Percentiles rank a stretch among this genome's conserved stretches.
Evolutionary conservation across 768 basidiomycete genomes (phyloP).

Genomic region (Sarcomyxa edulis): DNA sequence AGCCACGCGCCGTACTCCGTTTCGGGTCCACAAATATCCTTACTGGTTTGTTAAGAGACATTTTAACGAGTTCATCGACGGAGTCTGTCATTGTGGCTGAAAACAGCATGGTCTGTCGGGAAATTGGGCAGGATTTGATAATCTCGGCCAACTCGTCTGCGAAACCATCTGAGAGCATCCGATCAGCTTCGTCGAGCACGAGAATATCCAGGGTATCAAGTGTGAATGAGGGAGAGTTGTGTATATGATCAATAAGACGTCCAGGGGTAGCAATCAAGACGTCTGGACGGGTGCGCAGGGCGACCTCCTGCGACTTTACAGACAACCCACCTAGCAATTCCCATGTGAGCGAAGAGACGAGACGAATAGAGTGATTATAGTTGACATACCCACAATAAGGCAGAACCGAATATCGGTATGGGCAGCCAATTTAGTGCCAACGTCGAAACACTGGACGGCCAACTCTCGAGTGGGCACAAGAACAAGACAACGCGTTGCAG

Average conservation of each 20-base stretch:
- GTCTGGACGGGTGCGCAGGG: constrained; percentile 84
- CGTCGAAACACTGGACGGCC: constrained; percentile 93
- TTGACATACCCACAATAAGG: constrained; percentile 76
- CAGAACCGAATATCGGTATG: constrained; percentile 90
- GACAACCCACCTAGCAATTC: constrained; percentile 97
- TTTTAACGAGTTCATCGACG: constrained; percentile 87
- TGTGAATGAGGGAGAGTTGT: constrained; percentile 90
- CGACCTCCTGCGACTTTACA: constrained; percentile 84
- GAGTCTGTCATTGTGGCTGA: constrained; percentile 99
- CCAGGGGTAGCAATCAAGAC: constrained; percentile 96
- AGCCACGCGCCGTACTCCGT: constrained; percentile 74
- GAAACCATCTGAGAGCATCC: constrained; percentile 96
- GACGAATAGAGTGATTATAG: neutral
- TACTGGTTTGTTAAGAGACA: constrained; percentile 90
- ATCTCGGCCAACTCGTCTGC: constrained; percentile 93
- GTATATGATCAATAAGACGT: constrained; percentile 95
- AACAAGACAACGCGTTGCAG: constrained; percentile 84
- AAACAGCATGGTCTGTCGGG: constrained; percentile 97
- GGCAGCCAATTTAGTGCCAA: constrained; percentile 76
- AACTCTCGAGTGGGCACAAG: constrained; percentile 94
- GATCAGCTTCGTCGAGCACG: constrained; percentile 95
- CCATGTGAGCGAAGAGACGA: neutral
- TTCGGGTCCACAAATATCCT: constrained; percentile 95
- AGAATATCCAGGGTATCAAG: constrained; percentile 91
- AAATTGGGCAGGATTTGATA: constrained; percentile 80